Percentiles rank a stretch among this genome's conserved stretches.
Conservation (phyloP, 1,139 yeast species). For the Blastobotrys arbuscula region DNA sequence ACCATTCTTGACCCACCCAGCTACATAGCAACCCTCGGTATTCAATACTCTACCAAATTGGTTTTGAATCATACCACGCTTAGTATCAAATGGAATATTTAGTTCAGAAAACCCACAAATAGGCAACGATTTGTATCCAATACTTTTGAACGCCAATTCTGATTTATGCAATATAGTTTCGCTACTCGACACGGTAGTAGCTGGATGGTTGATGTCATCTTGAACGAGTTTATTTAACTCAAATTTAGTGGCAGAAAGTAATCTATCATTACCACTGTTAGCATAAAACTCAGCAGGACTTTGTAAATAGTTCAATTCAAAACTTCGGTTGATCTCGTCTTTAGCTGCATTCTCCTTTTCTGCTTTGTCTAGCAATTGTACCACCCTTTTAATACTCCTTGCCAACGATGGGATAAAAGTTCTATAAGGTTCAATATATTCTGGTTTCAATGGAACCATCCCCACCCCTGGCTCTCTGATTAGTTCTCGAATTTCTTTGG, state of each 20-base stretch:
- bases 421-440: constrained; percentile 40
- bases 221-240: constrained; percentile 42
- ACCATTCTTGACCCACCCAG: constrained; percentile 92
- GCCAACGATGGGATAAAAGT: constrained; percentile 42
- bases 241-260: constrained; percentile 48
- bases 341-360: constrained; percentile 20
- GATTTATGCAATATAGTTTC: constrained; percentile 39
- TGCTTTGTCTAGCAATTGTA: constrained; percentile 56
- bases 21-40: constrained; percentile 55
- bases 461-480: constrained; percentile 56
- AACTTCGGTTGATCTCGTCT: constrained; percentile 37
- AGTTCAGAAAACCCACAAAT: constrained; percentile 47
- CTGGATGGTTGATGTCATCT: constrained; percentile 26
- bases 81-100: constrained; percentile 51
- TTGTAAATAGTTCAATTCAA: constrained; percentile 66
- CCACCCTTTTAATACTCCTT: constrained; percentile 64
- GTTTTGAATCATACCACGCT: constrained; percentile 53
- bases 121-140: constrained; percentile 76
- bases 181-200: constrained; percentile 41
- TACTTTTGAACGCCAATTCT: constrained; percentile 73
- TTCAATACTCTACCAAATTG: constrained; percentile 53
- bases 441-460: constrained; percentile 50
- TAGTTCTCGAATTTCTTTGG: constrained; percentile 84
- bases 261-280: constrained; percentile 31
- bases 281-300: constrained; percentile 56